A percentile compares a stretch with the other conserved stretches of the same genome.
Conservation (phyloP, 345 rosid species). For the Bruguiera sexangula region DNA sequence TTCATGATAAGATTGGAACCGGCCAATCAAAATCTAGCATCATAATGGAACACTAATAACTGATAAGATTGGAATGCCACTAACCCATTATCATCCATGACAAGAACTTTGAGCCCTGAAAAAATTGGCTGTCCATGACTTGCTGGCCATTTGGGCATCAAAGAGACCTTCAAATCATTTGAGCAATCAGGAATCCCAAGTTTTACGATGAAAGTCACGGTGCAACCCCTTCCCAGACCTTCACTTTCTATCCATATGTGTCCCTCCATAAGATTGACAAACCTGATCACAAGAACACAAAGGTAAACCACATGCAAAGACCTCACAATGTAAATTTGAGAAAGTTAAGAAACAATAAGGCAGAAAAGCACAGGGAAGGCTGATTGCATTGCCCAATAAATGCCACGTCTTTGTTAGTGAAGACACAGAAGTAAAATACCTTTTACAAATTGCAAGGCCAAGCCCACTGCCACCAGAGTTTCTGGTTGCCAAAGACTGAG, state of each 20-base stretch:
- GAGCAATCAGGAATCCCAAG: constrained; percentile 56
- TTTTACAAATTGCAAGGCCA: constrained; percentile 97
- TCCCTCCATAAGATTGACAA: constrained; percentile 96
- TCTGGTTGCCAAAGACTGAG: constrained; percentile 58
- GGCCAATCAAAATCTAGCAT: too few species aligned
- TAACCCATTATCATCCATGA: constrained; percentile 88
- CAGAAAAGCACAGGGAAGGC: neutral
- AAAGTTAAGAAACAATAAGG: neutral
- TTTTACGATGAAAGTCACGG: constrained; percentile 74
- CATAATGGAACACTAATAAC: too few species aligned
- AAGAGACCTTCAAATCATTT: constrained; percentile 52
- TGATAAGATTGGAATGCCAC: constrained; percentile 27
- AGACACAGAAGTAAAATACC: constrained; percentile 39
- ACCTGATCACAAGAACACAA: constrained; percentile 47
- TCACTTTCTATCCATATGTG: constrained; percentile 96
- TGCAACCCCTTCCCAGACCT: constrained; percentile 87
- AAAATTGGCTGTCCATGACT: constrained; percentile 52
- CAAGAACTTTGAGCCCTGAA: constrained; percentile 87
- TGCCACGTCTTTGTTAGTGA: neutral
- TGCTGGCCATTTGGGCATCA: constrained; percentile 37
- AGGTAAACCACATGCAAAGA: neutral
- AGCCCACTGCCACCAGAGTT: constrained; percentile 89
- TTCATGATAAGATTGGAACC: too few species aligned
- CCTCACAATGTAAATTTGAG: neutral
- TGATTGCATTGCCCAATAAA: neutral